These are phyloP conservation scores for Phallus indusiatus DNA, from an alignment of 768 basidiomycete species.

Conservation along the genomic window DNA sequence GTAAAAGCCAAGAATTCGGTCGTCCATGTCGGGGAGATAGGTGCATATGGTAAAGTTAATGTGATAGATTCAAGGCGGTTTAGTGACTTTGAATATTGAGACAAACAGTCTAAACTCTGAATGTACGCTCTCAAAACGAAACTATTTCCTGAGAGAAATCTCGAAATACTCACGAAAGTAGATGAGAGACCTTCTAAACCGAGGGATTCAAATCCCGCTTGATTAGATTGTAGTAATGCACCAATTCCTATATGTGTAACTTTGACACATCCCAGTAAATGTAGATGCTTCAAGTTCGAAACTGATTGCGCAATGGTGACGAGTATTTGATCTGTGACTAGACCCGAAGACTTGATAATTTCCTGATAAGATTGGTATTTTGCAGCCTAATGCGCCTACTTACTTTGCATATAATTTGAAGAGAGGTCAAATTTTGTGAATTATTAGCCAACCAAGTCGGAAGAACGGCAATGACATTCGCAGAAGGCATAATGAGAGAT, in stretches of 20 bases:
- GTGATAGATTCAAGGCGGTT: constrained; percentile 45
- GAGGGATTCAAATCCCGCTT: constrained; percentile 39
- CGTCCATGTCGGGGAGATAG: constrained; percentile 36
- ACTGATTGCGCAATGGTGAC: constrained; percentile 40
- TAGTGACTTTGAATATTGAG: constrained; percentile 31
- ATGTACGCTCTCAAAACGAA: not conserved
- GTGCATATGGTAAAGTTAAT: constrained; percentile 36
- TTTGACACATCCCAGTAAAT: constrained; percentile 58
- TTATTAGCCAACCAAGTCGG: constrained; percentile 40
- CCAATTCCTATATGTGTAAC: constrained; percentile 55
- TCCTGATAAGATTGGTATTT: not conserved
- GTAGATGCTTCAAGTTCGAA: constrained; percentile 42
- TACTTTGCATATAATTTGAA: constrained; percentile 68
- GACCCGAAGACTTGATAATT: constrained; percentile 38
- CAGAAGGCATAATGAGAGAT: constrained; percentile 68
- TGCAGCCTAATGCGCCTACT: constrained; percentile 6
- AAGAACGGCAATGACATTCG: constrained; percentile 39
- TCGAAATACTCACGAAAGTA: constrained; percentile 40
- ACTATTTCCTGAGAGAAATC: not conserved
- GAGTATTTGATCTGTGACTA: constrained; percentile 50
- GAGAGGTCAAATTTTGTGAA: constrained; percentile 37
- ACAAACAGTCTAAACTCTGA: constrained; percentile 48
- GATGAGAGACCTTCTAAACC: constrained; percentile 55
- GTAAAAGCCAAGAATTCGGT: constrained; percentile 33
- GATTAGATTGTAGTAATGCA: constrained; percentile 37